phyloP scores from a whole-genome alignment of 2,329 filamentous ascomycete species.

The Aureobasidium vineae region DNA sequence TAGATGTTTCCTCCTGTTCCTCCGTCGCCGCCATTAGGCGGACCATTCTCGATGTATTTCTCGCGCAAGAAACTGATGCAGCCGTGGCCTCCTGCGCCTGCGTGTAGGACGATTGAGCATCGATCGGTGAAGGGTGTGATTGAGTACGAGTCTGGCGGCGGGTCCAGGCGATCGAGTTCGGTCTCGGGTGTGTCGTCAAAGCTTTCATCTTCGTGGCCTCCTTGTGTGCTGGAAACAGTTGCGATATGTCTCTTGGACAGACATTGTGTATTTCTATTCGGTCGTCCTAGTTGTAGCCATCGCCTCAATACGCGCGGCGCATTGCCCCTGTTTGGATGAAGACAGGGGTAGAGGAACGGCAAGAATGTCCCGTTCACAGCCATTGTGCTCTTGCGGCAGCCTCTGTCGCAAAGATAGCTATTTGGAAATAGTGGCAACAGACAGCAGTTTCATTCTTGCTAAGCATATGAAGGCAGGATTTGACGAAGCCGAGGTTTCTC shows the following conservation, averaged over 20 bases:
- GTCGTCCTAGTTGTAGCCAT: constrained; percentile 31
- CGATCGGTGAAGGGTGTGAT: constrained; percentile 82
- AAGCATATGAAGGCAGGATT: not conserved
- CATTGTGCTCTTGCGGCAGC: not conserved
- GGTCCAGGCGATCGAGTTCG: constrained; percentile 62
- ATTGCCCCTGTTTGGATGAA: constrained; percentile 33
- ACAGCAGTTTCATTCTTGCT: not conserved
- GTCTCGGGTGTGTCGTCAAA: constrained; percentile 7
- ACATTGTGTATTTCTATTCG: constrained; percentile 10
- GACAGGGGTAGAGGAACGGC: constrained; percentile 49
- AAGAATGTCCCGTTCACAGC: constrained; percentile 39
- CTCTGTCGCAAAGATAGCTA: not conserved
- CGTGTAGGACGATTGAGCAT: constrained; percentile 71
- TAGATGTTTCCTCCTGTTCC: constrained; percentile 90
- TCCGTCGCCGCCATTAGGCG: constrained; percentile 91
- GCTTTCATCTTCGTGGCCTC: constrained; percentile 10
- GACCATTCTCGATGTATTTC: constrained; percentile 82
- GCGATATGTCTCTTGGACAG: not conserved
- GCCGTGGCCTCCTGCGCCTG: constrained; percentile 81
- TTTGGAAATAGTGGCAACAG: constrained; percentile 3
- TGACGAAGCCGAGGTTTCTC: constrained; percentile 5
- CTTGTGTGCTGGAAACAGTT: constrained; percentile 11
- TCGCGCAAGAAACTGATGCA: constrained; percentile 94
- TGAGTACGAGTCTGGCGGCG: constrained; percentile 78
- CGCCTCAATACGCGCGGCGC: constrained; percentile 28